Evolutionary conservation across 2,329 filamentous ascomycete genomes (phyloP).

Genomic region (Macrophomina tecta): DNA sequence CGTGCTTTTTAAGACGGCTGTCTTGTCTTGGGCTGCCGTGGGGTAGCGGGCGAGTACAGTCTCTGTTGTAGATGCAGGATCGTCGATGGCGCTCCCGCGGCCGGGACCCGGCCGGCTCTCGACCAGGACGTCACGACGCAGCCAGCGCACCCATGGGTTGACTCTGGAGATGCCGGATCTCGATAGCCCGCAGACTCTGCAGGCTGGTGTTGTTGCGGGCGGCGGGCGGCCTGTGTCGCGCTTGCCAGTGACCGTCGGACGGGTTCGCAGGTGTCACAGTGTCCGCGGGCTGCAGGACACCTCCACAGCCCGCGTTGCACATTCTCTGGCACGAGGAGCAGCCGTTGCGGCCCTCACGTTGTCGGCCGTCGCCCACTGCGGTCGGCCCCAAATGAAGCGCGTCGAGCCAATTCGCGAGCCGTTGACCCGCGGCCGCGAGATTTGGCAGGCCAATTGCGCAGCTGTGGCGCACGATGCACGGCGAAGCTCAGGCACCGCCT

Average conservation of each 20-base stretch:
- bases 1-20: background rate
- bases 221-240: constrained; percentile 14
- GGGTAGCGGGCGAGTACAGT: background rate
- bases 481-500: constrained; percentile 17
- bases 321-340: constrained; percentile 12
- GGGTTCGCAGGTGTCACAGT: background rate
- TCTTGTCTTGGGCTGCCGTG: constrained; percentile 16
- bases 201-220: background rate
- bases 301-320: constrained; percentile 18
- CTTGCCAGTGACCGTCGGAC: background rate
- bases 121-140: background rate
- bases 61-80: constrained; percentile 9
- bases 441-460: constrained; percentile 19
- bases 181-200: background rate
- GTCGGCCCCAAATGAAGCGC: background rate
- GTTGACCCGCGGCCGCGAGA: constrained; percentile 13
- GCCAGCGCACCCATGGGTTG: background rate
- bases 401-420: constrained; percentile 10
- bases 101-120: background rate
- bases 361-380: background rate
- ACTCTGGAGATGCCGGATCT: constrained; percentile 1
- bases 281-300: background rate
- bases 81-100: constrained; percentile 15
- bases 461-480: constrained; percentile 16
- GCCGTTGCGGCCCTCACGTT: background rate